Evolutionary conservation across 2,329 filamentous ascomycete genomes (phyloP).

Genomic region (Fusarium tjaetaba): DNA sequence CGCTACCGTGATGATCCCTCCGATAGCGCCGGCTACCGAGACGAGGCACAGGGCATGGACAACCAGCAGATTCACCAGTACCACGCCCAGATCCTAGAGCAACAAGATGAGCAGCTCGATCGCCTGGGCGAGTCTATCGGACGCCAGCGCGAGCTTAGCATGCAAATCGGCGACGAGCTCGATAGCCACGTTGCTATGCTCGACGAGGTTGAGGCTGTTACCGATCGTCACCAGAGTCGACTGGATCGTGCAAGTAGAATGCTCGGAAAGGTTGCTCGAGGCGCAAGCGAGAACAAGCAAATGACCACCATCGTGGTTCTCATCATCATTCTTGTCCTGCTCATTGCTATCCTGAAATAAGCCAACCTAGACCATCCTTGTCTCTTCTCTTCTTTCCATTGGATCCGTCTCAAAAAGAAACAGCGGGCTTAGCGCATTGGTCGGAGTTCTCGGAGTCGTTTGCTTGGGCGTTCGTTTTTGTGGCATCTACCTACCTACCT

Average conservation of each 20-base stretch:
- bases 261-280: conserved; percentile 76
- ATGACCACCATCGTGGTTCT: conserved; percentile 83
- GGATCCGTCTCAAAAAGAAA: neutral
- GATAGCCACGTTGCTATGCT: conserved; percentile 89
- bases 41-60: conserved; percentile 68
- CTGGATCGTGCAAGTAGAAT: conserved; percentile 79
- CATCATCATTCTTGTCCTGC: conserved; percentile 82
- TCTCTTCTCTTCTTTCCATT: neutral
- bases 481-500: neutral
- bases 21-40: conserved; percentile 65
- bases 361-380: conserved; percentile 14
- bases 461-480: conserved; percentile 8
- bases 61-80: conserved; percentile 90
- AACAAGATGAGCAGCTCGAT: conserved; percentile 96
- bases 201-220: conserved; percentile 85
- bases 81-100: conserved; percentile 80
- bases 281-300: conserved; percentile 87
- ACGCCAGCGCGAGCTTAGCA: conserved; percentile 89
- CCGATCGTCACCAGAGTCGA: conserved; percentile 81
- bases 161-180: conserved; percentile 96
- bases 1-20: conserved; percentile 77
- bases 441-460: conserved; percentile 35
- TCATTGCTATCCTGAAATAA: conserved; percentile 91
- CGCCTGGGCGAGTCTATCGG: conserved; percentile 85
- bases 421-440: conserved; percentile 32